Evolutionary conservation across 768 basidiomycete genomes (phyloP), one percentile per base, ranked within the genome.

Genomic region (Tylopilus felleus): DNA sequence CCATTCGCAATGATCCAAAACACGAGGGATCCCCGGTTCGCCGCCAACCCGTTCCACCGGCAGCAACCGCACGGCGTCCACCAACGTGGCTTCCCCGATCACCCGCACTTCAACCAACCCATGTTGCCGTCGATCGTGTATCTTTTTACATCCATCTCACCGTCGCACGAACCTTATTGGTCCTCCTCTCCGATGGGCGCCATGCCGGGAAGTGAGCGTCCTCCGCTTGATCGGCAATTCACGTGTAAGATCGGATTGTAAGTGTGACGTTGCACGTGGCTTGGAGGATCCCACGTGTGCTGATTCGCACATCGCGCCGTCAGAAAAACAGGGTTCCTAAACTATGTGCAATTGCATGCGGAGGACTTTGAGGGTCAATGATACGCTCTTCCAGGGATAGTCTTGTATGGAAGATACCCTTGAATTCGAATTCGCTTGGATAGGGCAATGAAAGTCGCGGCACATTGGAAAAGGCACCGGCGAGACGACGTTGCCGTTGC

Each of bases 81-180:
- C 28, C 60, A 63, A 33, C 55, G 62, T 49, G 54, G 49, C 47
- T 58, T 51, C 36, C 46, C 53, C n/a, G n/a, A 31, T 46, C 57
- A 56, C n/a, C 28, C 45, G 36, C 44, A 55, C 47, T 48, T 66
- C 14, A 49, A 56, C 36, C 67, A 68, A 42, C 66, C 69, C 7
- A 52, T 52, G 10, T 57, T 72, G n/a, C 75, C 77, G 3, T 66
- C 68, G 7, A 67, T 78, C 35, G 64, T 74, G 52, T 80, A 78
- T 47, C 64, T 78, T 27, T 73, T 77, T 49, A 79, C 78, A 0
- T 74, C 77, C 0, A 52, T 58, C 19, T 60, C 64, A 33, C 57
- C 72, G 17, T 60, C 57, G 3, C 65, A 71, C 38, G 61, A 66
- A 47, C 73, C 78, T 0, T 67, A 74, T 52, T 77, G 77, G 71